Evolutionary conservation across 108 stramenopile genomes (phyloP), one percentile per base, ranked within the genome.

Genomic region (Nitzschia palea): DNA sequence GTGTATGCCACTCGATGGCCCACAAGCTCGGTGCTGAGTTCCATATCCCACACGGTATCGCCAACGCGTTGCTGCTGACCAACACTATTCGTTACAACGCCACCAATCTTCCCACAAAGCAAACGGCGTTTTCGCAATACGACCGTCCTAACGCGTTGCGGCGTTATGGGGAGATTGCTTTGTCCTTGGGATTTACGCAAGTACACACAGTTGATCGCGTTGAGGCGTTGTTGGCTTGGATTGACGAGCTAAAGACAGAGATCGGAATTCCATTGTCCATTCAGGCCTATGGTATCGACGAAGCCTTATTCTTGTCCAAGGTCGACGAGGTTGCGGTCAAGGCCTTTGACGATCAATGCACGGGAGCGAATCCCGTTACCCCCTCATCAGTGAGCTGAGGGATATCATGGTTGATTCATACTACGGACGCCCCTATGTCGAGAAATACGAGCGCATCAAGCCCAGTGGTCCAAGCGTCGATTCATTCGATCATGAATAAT

Each of bases 281-380:
- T 36, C 45, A 79, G 44, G 78, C 59, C 8, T 54, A 43, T 15
- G 72, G 67, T 12, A 30, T 74, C 25, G 30, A 63, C 18, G 73
- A 79, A 44, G 37, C 28, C 18, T 59, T 44, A 25, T 79, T 74
- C 55, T 36, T 79, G 54, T 12, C 26, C 2, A 63, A 51, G 26
- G 23, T 79, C 35, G 73, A 79, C 40, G 48, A 74, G 9, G n/a
- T 79, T 20, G 73, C 78, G 10, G 55, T 50, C 4, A 30, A 74
- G 3, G 78, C 73, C 15, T 79, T 79, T 53, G 78, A 79, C 47
- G 78, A 79, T 47, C 78, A 79, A 56, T 79, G 78, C 61, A 79
- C 78, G 15, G 61, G 44, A 32, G 66, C 78, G 3, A 79, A 79
- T 51, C 78, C 28, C 44, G 78, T 20, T 79, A 47, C 42, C 78